Evolutionary conservation across 768 basidiomycete species (phyloP), one percentile per base, ranked within the genome.

Genomic region (Suillus alpinus): DNA sequence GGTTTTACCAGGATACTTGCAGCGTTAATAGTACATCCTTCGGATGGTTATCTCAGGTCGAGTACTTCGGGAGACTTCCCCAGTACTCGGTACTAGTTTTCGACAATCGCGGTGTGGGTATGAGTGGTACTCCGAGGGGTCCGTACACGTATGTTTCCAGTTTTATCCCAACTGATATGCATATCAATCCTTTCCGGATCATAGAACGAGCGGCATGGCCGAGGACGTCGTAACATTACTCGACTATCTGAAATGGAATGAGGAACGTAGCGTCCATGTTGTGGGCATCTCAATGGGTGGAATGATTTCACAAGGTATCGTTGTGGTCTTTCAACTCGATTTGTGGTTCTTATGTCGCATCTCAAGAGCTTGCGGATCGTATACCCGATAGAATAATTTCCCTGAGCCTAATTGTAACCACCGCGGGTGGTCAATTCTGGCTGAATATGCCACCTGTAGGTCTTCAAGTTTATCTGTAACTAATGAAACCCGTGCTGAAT

Each of bases 91-190:
- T 83, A 13, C 77, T 94, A 2, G 89, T 91, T 5, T 92, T 94
- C 68, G 92, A 94, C 72, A 93, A 94, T 70, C 82, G 92, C 39
- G 92, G 92, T 1, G 90, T 90, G 6, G 92, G 92, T 7, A 83
- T 91, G 70, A 90, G 87, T 34, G 83, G 80, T 4, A 78, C 83
- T 44, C 91, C 91, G 0, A 73, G 77, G 47, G 92, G 91, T 1
- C 90, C 91, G 1, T 94, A 93, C 74, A 81, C 88, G 90, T 92
- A 67, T 61, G 31, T 31, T 36, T 6, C 23, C 20, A 41, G 18
- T 47, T 39, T 26, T 37, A 26, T 29, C 16, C 37, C 37, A 6
- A 37, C 26, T 1, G 18, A 29, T 32, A 9, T 6, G 4, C 1
- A 9, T 39, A 29, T 51, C 67, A 20, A 67, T 55, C 34, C 6